These are phyloP conservation scores for Hemisphaericaspora subhashii DNA, from an alignment of 1,139 yeast species.

Conservation along the genomic window DNA sequence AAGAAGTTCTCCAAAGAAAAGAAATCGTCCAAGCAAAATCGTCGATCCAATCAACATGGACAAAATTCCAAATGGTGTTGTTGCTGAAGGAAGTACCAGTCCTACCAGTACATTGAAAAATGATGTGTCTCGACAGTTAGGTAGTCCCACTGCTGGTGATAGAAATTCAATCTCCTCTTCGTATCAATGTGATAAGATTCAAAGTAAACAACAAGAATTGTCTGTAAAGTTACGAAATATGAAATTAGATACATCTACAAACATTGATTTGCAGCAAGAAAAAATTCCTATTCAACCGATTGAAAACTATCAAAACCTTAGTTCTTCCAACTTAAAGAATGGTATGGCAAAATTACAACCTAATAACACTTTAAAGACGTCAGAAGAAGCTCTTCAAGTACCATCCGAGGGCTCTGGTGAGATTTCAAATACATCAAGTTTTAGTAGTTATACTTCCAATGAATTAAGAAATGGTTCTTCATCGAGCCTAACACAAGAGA, in stretches of 20 bases:
- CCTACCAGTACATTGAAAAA: too few relatives aligned
- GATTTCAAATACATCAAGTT: not conserved
- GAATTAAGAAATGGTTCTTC: not conserved
- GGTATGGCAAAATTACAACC: constrained; percentile 10
- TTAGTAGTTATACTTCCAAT: not conserved
- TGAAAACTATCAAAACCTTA: constrained; percentile 10
- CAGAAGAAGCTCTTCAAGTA: not conserved
- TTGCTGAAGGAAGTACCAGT: not conserved
- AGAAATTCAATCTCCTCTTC: constrained; percentile 21
- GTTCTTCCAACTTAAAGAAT: constrained; percentile 12
- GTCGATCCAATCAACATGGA: constrained; percentile 6
- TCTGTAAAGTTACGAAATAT: constrained; percentile 30
- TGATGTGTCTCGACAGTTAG: constrained; percentile 14
- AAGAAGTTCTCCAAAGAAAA: constrained; percentile 35
- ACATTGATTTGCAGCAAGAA: constrained; percentile 22
- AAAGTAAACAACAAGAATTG: constrained; percentile 22
- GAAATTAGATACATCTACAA: constrained; percentile 33
- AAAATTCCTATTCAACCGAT: constrained; percentile 8
- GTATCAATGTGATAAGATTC: constrained; percentile 23
- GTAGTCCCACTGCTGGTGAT: constrained; percentile 9
- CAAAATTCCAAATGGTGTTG: not conserved
- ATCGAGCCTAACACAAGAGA: not conserved
- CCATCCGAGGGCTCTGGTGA: not conserved
- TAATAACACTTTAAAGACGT: constrained; percentile 9
- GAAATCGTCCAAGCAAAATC: constrained; percentile 39